Evolutionary conservation across 768 basidiomycete species (phyloP).

Genomic region (Lyophyllum semitale): DNA sequence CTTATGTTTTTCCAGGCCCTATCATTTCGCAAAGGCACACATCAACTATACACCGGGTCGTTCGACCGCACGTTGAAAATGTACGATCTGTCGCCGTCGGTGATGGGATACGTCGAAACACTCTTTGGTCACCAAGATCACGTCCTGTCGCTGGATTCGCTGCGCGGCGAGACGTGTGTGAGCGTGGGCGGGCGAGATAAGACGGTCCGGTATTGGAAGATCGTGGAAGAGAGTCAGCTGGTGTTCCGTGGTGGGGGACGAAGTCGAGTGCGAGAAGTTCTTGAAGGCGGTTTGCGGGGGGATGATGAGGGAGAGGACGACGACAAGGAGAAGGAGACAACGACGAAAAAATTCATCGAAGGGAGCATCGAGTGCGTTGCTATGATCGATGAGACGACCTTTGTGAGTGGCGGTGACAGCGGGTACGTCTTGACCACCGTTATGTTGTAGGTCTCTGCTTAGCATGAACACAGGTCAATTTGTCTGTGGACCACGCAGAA

Average conservation of each 20-base stretch:
- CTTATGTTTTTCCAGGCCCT: conserved; percentile 47
- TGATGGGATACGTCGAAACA: conserved; percentile 94
- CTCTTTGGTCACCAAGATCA: conserved; percentile 96
- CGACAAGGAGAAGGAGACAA: conserved; percentile 26
- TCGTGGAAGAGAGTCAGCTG: conserved; percentile 91
- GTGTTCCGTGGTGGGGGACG: conserved; percentile 96
- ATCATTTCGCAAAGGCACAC: conserved; percentile 76
- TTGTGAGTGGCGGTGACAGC: conserved; percentile 93
- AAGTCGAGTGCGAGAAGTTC: conserved; percentile 74
- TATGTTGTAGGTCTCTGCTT: neutral
- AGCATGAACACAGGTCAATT: conserved; percentile 64
- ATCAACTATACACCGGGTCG: conserved; percentile 75
- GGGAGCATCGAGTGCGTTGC: conserved; percentile 91
- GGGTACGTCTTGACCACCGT: conserved; percentile 60
- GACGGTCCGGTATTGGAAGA: conserved; percentile 94
- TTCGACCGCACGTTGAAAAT: conserved; percentile 90
- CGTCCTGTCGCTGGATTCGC: conserved; percentile 73
- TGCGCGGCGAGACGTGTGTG: conserved; percentile 82
- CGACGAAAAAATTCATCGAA: conserved; percentile 66
- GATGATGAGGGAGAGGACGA: conserved; percentile 56
- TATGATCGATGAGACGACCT: conserved; percentile 94
- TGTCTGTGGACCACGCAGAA: conserved; percentile 89
- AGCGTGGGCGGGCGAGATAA: conserved; percentile 91
- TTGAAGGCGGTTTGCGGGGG: conserved; percentile 76
- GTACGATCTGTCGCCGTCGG: conserved; percentile 68